Percentiles rank a stretch among this genome's conserved stretches.
Conservation (phyloP, 257 asterid species). For the Solanum tarapatanum region DNA sequence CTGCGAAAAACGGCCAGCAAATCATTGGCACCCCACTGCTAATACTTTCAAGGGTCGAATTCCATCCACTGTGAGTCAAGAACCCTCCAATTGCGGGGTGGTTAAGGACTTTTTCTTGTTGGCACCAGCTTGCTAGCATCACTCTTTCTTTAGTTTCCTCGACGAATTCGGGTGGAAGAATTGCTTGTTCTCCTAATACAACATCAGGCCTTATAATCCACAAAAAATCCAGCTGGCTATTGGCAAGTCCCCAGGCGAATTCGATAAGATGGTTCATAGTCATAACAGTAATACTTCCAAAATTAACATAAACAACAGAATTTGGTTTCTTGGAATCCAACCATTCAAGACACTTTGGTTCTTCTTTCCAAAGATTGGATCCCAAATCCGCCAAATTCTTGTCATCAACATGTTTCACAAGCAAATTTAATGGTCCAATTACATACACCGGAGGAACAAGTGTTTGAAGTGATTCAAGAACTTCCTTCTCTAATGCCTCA, state of each 20-base stretch:
- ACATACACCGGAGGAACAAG: background rate
- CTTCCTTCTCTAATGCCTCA: background rate
- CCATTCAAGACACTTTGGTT: conserved; percentile 5
- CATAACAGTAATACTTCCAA: conserved; percentile 9
- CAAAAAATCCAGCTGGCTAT: conserved; percentile 1
- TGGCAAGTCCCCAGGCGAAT: conserved; percentile 12
- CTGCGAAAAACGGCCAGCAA: conserved; percentile 16
- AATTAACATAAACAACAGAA: conserved; percentile 13
- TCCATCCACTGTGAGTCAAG: conserved; percentile 8
- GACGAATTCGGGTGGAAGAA: background rate
- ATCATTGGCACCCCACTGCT: conserved; percentile 12
- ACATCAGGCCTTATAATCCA: conserved; percentile 11
- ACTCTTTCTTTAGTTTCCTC: conserved; percentile 9
- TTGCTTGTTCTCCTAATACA: background rate
- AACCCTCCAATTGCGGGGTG: conserved; percentile 10
- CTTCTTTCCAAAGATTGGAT: conserved; percentile 10
- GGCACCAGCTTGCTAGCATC: conserved; percentile 8
- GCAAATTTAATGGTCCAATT: background rate
- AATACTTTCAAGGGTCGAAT: conserved; percentile 7
- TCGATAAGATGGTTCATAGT: background rate
- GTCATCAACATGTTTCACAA: background rate
- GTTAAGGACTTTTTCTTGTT: conserved; percentile 2
- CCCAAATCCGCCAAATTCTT: background rate
- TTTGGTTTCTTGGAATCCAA: background rate
- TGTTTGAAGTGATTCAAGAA: background rate